Conservation (phyloP, 345 rosid species). For the Melaleuca alternifolia region DNA sequence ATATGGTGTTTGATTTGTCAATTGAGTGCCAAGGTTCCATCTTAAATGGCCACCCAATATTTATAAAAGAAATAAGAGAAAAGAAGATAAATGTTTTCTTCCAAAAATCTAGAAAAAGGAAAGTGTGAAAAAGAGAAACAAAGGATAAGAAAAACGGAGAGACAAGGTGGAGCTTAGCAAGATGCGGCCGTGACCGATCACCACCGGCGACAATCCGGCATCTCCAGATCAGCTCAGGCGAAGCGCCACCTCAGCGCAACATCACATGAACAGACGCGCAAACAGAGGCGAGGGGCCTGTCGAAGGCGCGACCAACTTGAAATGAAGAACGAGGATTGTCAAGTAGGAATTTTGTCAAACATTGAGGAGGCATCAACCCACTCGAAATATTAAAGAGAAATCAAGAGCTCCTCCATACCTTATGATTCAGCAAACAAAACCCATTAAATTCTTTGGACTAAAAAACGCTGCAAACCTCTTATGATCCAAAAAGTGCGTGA, state of each 20-base stretch:
- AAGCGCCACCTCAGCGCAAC: neutral
- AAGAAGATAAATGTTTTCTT: no score
- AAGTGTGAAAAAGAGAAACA: neutral
- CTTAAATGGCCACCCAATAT: neutral
- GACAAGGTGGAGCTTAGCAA: neutral
- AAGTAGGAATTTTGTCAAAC: neutral
- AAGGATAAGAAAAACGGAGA: neutral
- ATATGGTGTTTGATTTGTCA: neutral
- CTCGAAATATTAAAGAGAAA: neutral
- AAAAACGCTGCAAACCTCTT: no score
- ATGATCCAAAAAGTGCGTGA: no score
- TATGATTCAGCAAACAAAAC: neutral
- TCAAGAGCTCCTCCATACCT: neutral
- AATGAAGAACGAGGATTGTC: neutral
- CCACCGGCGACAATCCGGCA: fast-evolving
- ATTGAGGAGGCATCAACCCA: neutral
- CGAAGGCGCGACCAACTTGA: no score
- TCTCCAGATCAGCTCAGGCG: neutral
- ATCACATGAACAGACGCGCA: no score
- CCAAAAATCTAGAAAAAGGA: neutral
- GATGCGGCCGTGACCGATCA: neutral
- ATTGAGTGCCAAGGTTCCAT: no score
- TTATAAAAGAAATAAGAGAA: neutral
- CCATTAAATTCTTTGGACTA: neutral
- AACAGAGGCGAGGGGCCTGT: no score